Conservation (phyloP, 2,329 filamentous ascomycete genomes). For the Aspergillus nomiae region DNA sequence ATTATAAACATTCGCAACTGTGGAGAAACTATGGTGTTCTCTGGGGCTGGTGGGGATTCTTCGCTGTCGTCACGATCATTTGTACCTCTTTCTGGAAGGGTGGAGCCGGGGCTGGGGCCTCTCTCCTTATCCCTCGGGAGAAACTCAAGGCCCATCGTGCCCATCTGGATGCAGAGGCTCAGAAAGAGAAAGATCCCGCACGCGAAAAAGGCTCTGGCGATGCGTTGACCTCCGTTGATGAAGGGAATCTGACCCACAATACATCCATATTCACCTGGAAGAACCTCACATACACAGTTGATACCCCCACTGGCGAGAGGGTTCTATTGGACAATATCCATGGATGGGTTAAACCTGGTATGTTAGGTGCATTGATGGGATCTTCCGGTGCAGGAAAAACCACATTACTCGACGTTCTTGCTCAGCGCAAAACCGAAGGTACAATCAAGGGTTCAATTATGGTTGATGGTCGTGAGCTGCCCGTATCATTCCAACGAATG, state of each 20-base stretch:
- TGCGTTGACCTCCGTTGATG: conserved; percentile 13
- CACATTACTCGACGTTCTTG: conserved; percentile 73
- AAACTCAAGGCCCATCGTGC: conserved; percentile 45
- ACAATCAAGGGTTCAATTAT: conserved; percentile 65
- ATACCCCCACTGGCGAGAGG: conserved; percentile 56
- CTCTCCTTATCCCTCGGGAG: conserved; percentile 65
- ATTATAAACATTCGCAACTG: conserved; percentile 55
- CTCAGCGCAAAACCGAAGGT: conserved; percentile 68
- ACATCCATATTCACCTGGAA: conserved; percentile 74
- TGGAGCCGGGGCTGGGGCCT: conserved; percentile 53
- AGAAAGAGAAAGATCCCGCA: conserved; percentile 19
- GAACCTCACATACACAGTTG: conserved; percentile 69
- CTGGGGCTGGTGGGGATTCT: conserved; percentile 65
- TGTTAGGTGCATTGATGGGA: conserved; percentile 77
- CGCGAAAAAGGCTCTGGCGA: background rate
- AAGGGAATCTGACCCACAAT: conserved; percentile 56
- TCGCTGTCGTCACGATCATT: conserved; percentile 59
- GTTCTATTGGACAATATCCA: conserved; percentile 67
- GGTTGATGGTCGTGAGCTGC: conserved; percentile 64
- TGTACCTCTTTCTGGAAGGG: conserved; percentile 61
- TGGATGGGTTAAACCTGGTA: conserved; percentile 76
- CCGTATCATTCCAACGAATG: conserved; percentile 64
- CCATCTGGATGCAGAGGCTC: conserved; percentile 54
- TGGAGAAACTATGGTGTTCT: conserved; percentile 66
- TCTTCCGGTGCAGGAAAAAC: conserved; percentile 75